A percentile compares a stretch with the other conserved stretches of the same genome.
Evolutionary conservation across 345 rosid genomes (phyloP).

Genomic region (Excoecaria agallocha): DNA sequence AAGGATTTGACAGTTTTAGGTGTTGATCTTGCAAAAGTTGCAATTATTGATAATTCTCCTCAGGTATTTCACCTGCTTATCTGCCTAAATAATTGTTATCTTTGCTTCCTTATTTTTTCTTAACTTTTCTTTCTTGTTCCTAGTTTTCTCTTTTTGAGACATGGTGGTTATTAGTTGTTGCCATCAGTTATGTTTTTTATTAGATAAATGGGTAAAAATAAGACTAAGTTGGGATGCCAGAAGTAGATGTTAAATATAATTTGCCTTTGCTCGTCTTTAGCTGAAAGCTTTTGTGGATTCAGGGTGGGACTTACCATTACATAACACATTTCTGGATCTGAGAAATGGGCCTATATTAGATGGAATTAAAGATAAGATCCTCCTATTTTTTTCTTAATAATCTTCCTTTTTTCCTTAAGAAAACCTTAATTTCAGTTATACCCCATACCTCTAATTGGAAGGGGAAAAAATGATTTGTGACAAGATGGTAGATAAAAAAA

Average conservation of each 20-base stretch:
- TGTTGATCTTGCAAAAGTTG: slow-evolving; percentile 92
- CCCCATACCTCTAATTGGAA: neutral
- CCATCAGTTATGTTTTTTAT: neutral
- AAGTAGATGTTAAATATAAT: neutral
- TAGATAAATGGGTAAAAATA: neutral
- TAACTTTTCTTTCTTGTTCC: neutral
- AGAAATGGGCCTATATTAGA: neutral
- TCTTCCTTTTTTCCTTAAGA: neutral
- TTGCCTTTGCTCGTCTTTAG: neutral
- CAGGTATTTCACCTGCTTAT: slow-evolving; percentile 54
- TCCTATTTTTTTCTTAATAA: neutral
- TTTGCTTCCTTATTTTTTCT: neutral
- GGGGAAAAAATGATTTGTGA: neutral
- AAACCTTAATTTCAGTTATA: neutral
- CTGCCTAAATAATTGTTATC: slow-evolving; percentile 14
- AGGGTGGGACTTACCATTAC: neutral
- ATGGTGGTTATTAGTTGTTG: neutral
- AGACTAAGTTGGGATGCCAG: neutral
- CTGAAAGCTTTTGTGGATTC: neutral
- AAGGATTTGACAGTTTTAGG: slow-evolving; percentile 92
- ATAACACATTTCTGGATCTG: neutral
- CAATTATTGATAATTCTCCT: slow-evolving; percentile 91
- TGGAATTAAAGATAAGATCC: too few species aligned
- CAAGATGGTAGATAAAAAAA: neutral
- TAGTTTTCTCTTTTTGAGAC: slow-evolving; percentile 9